These are phyloP conservation scores for Neurospora sp. DNA, from an alignment of 495 filamentous ascomycete genomes.

Conservation along the genomic window DNA sequence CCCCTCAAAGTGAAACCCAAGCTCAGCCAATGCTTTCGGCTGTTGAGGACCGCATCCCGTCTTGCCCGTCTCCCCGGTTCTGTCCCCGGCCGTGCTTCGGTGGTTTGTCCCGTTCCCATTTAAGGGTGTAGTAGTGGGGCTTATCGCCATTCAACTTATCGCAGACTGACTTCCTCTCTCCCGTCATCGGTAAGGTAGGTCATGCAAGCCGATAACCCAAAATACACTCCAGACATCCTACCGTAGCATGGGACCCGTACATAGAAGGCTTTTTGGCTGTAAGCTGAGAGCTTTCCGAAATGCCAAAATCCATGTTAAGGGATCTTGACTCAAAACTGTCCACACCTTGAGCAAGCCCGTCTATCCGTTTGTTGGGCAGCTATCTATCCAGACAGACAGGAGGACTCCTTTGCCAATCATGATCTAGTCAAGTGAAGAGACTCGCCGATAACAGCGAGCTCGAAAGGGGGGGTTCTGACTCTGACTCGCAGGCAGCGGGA, in stretches of 20 bases:
- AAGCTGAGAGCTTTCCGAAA: background rate
- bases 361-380: background rate
- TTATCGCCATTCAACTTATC: background rate
- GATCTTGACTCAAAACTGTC: background rate
- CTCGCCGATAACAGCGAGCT: background rate
- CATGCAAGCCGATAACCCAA: background rate
- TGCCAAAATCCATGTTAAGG: background rate
- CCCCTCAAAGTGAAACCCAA: background rate
- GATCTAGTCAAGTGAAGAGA: background rate
- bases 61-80: background rate
- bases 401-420: background rate
- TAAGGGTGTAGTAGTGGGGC: background rate
- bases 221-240: background rate
- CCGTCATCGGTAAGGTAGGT: background rate
- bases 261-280: background rate
- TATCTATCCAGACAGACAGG: background rate
- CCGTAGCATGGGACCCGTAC: background rate
- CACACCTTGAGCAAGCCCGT: background rate
- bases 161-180: background rate
- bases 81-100: background rate
- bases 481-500: background rate
- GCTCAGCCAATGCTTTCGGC: background rate
- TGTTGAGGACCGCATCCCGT: background rate
- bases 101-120: background rate
- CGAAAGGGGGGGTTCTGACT: background rate